phyloP scores from a whole-genome alignment of 257 asterid genomes.

The Paulownia fortunei region DNA sequence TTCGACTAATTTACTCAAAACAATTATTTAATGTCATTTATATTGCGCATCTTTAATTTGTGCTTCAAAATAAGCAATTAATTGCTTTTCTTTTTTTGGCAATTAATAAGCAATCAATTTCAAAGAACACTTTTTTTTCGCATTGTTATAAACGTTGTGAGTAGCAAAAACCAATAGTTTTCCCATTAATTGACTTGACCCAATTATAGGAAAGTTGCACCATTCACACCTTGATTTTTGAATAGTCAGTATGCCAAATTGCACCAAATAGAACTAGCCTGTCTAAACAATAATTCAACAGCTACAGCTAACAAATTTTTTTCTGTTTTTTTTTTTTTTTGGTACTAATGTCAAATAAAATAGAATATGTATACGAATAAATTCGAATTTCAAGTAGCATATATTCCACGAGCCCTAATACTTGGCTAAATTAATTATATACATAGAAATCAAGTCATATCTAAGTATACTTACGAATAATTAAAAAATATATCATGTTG shows the following conservation, averaged over 20 bases:
- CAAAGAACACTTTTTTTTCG: too few species aligned
- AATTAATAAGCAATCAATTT: too few species aligned
- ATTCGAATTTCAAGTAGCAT: neutral
- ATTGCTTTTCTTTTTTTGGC: neutral
- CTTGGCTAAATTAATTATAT: neutral
- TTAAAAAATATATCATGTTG: neutral
- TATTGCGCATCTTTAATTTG: neutral
- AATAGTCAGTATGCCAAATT: constrained; percentile 24
- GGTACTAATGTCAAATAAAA: neutral
- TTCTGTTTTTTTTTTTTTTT: neutral
- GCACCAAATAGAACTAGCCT: constrained; percentile 7
- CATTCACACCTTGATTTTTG: constrained; percentile 28
- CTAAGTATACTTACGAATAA: neutral
- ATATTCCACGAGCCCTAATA: neutral
- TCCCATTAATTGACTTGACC: neutral
- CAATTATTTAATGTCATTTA: too few species aligned
- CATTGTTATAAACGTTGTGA: too few species aligned
- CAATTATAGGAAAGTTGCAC: neutral
- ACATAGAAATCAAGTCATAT: neutral
- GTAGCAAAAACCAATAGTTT: too few species aligned
- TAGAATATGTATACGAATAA: neutral
- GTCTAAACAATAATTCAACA: constrained; percentile 4
- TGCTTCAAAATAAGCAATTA: neutral
- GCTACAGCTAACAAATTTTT: constrained; percentile 1
- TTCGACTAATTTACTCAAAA: too few species aligned